phyloP scores from a whole-genome alignment of 2,329 filamentous ascomycete species.

The Fusarium vanettenii region DNA sequence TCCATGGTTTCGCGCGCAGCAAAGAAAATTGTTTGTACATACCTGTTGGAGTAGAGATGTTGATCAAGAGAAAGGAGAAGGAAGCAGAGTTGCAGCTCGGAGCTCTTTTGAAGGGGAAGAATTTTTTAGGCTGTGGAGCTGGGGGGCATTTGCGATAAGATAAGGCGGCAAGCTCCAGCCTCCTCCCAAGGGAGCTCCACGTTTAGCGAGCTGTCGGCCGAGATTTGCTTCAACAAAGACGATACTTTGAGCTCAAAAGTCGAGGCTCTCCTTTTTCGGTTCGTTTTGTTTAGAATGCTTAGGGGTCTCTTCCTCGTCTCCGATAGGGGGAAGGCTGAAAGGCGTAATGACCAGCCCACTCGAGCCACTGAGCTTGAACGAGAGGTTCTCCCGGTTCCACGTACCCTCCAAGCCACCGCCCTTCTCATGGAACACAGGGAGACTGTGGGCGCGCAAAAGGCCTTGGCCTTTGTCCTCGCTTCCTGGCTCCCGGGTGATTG shows the following conservation, averaged over 20 bases:
- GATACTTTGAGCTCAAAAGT: conserved; percentile 67
- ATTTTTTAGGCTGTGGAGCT: conserved; percentile 39
- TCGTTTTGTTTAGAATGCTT: conserved; percentile 59
- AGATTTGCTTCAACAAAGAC: not conserved
- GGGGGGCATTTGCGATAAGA: conserved; percentile 12
- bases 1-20: conserved; percentile 19
- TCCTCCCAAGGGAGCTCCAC: not conserved
- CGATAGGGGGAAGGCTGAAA: conserved; percentile 88
- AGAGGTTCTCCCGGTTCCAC: conserved; percentile 83
- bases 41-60: conserved; percentile 31
- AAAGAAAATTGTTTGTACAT: conserved; percentile 25
- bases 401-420: conserved; percentile 80
- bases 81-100: conserved; percentile 22
- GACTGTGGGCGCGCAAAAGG: conserved; percentile 82
- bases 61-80: conserved; percentile 33
- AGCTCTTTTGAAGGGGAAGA: conserved; percentile 34
- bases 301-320: conserved; percentile 68
- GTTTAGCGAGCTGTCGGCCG: not conserved
- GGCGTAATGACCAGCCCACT: conserved; percentile 87
- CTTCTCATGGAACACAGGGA: conserved; percentile 89
- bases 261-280: conserved; percentile 73
- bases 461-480: conserved; percentile 84
- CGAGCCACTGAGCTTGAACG: conserved; percentile 85
- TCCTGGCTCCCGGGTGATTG: conserved; percentile 60
- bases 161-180: conserved; percentile 15